phyloP scores from a whole-genome alignment of 2,329 filamentous ascomycete species.

The Pestalotiopsis sp. region DNA sequence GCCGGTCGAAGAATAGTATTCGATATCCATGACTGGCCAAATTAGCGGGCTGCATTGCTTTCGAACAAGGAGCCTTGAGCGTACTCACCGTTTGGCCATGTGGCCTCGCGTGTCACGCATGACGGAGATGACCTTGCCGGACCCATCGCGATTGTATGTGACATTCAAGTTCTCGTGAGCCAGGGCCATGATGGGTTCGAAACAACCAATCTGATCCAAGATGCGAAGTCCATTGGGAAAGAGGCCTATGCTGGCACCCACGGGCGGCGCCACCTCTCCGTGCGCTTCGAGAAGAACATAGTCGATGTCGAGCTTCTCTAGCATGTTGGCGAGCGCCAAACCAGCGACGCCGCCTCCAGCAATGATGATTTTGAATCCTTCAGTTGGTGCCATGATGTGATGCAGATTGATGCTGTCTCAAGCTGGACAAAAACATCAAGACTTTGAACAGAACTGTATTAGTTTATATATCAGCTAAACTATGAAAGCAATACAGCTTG shows the following conservation, averaged over 20 bases:
- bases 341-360: constrained; percentile 52
- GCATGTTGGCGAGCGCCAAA: constrained; percentile 45
- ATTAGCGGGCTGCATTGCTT: too few species aligned
- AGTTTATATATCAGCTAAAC: too few species aligned
- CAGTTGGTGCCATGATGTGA: too few species aligned
- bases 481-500: too few species aligned
- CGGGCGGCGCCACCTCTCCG: constrained; percentile 41
- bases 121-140: constrained; percentile 19
- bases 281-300: constrained; percentile 51
- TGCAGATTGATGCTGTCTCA: too few species aligned
- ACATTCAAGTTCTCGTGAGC: neutral
- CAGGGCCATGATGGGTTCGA: constrained; percentile 23
- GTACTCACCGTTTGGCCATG: constrained; percentile 5
- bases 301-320: constrained; percentile 47
- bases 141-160: neutral
- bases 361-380: constrained; percentile 34
- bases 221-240: constrained; percentile 44
- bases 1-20: constrained; percentile 37
- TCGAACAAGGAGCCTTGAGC: neutral
- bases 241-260: constrained; percentile 51
- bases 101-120: constrained; percentile 5
- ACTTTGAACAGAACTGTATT: too few species aligned
- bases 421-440: too few species aligned
- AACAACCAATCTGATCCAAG: constrained; percentile 51
- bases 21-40: constrained; percentile 34